Percentiles rank a stretch among this genome's conserved stretches.
These are phyloP conservation scores for Peniophora sp. DNA, from an alignment of 1,284 basidiomycete genomes.

Conservation along the genomic window DNA sequence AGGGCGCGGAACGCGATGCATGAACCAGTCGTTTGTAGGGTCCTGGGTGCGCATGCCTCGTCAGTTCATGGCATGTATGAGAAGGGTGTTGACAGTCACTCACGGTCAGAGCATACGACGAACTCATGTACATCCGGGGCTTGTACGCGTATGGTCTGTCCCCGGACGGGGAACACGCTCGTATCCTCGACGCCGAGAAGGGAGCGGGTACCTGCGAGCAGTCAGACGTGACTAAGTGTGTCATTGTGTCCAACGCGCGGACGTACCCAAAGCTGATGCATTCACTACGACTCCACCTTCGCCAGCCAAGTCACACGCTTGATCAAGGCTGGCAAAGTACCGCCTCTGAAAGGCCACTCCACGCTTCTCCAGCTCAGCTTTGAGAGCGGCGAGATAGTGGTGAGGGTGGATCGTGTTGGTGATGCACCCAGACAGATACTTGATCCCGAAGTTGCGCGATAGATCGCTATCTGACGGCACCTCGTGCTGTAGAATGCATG, in stretches of 20 bases:
- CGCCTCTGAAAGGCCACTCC: slow-evolving; percentile 23
- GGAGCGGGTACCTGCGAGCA: slow-evolving; percentile 48
- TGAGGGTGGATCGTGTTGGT: slow-evolving; percentile 42
- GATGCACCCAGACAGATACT: slow-evolving; percentile 32
- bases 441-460: slow-evolving; percentile 20
- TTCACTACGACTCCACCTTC: slow-evolving; percentile 35
- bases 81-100: too few relatives aligned
- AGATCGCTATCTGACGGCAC: too few relatives aligned
- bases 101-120: slow-evolving; percentile 14
- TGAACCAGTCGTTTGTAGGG: too few relatives aligned
- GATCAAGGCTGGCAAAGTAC: slow-evolving; percentile 27
- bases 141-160: slow-evolving; percentile 75
- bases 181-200: slow-evolving; percentile 77
- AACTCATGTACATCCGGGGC: slow-evolving; percentile 53
- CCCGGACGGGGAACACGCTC: slow-evolving; percentile 70
- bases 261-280: slow-evolving; percentile 38
- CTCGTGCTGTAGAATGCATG: too few relatives aligned
- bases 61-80: too few relatives aligned
- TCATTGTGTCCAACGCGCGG: not conserved
- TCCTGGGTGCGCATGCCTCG: too few relatives aligned
- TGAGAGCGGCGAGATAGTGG: slow-evolving; percentile 41
- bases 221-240: too few relatives aligned
- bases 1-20: slow-evolving; percentile 51
- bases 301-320: slow-evolving; percentile 29
- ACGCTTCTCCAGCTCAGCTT: slow-evolving; percentile 25